These are phyloP conservation scores for Friedmanniomyces endolithicus DNA, from an alignment of 495 filamentous ascomycete genomes.

Conservation along the genomic window DNA sequence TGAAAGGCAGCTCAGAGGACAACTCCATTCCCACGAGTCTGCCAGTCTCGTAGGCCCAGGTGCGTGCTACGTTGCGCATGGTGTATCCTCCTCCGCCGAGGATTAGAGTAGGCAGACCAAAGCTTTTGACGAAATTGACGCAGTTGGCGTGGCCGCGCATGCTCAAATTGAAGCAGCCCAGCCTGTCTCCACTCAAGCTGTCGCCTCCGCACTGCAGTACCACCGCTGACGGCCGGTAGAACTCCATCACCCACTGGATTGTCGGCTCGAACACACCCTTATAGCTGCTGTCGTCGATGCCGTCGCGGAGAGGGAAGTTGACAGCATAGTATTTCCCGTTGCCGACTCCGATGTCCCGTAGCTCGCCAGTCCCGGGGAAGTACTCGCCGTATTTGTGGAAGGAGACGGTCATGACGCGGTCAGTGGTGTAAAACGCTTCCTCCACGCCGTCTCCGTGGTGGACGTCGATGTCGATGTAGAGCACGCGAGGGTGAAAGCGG, in stretches of 20 bases:
- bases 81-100: slow-evolving; percentile 95
- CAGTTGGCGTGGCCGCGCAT: slow-evolving; percentile 98
- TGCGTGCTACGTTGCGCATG: slow-evolving; percentile 95
- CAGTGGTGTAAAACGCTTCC: slow-evolving; percentile 94
- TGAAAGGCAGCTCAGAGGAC: slow-evolving; percentile 74
- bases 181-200: slow-evolving; percentile 81
- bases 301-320: slow-evolving; percentile 93
- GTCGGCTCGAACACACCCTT: slow-evolving; percentile 92
- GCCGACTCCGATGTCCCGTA: slow-evolving; percentile 89
- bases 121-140: slow-evolving; percentile 87
- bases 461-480: slow-evolving; percentile 98
- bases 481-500: slow-evolving; percentile 79
- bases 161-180: slow-evolving; percentile 96
- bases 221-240: slow-evolving; percentile 85
- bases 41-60: slow-evolving; percentile 95
- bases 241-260: slow-evolving; percentile 88
- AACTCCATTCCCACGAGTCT: slow-evolving; percentile 73
- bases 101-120: slow-evolving; percentile 79
- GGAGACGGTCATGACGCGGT: slow-evolving; percentile 94
- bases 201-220: slow-evolving; percentile 96
- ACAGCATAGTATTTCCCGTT: slow-evolving; percentile 86
- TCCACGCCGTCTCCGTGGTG: slow-evolving; percentile 98
- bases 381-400: slow-evolving; percentile 99
- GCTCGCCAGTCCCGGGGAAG: slow-evolving; percentile 93
- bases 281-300: slow-evolving; percentile 86